Evolutionary conservation across 257 asterid species (phyloP), one percentile per base, ranked within the genome.

Genomic region (Paulownia fortunei): DNA sequence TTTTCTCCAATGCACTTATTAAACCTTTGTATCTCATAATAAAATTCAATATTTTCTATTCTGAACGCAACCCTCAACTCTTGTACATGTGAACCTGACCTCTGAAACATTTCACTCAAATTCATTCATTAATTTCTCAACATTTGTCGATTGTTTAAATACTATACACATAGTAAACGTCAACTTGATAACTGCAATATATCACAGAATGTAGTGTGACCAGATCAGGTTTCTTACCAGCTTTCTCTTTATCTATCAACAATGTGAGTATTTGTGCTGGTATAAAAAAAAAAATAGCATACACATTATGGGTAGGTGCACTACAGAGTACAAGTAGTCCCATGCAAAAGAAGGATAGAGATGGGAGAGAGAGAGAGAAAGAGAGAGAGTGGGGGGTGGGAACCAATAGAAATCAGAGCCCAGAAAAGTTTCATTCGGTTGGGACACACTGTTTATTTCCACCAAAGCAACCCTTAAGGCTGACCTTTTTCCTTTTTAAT

Each of bases 391-490:
- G 36, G 19, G 26, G 63, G 42, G 30, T 26, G 66, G 80, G 73
- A 51, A 65, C 36, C 64, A 21, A 61, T 51, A 30, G 1, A 73
- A 72, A 61, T 3, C 47, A 24, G 73, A 83, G 76, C 27, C 56
- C 32, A 56, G 15, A 54, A 79, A 83, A 76, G 79, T 39, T 71
- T 76, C 73, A 65, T 76, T 61, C 64, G 81, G 84, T 69, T 9
- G 84, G 71, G 84, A 60, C 76, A 76, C 78, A 49, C 49, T 83
- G 79, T 79, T 69, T 36, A 70, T 77, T 69, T 74, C 80, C 74
- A 83, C 68, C 75, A 74, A 76, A 79, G 80, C 82, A 66, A 65
- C 65, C 21, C 79, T 72, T 60, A 15, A 77, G 44, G 42, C 46
- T 32, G 60, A 36, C 60, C 52, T 59, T 76, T 80, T 61, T 16